Conservation (phyloP, 805 yeast genomes). For the Candida fluviatilis region DNA sequence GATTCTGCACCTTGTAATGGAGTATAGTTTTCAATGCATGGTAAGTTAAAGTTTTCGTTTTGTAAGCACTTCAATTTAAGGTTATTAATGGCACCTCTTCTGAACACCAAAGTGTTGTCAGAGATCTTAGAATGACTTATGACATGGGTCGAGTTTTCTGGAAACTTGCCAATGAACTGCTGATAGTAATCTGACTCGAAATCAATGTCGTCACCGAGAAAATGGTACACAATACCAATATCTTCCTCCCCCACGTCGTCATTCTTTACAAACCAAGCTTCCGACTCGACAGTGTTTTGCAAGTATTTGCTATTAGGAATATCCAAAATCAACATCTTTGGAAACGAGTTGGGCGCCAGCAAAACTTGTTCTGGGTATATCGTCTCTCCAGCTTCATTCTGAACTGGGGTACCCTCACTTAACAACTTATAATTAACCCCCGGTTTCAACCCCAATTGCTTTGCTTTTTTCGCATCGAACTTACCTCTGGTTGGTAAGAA, state of each 20-base stretch:
- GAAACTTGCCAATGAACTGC: constrained; percentile 53
- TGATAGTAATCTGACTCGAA: constrained; percentile 38
- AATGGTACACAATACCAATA: constrained; percentile 64
- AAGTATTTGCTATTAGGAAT: constrained; percentile 54
- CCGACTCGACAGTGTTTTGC: constrained; percentile 20
- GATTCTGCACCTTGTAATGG: constrained; percentile 9
- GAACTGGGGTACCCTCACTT: constrained; percentile 55
- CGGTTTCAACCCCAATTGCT: constrained; percentile 61
- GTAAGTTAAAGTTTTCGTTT: constrained; percentile 41
- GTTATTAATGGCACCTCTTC: constrained; percentile 48
- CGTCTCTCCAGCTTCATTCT: constrained; percentile 52
- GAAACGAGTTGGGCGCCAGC: constrained; percentile 54
- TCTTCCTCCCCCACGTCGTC: constrained; percentile 30
- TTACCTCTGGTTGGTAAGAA: constrained; percentile 71
- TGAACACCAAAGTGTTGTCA: constrained; percentile 58
- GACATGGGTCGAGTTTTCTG: constrained; percentile 49
- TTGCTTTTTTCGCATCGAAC: constrained; percentile 65
- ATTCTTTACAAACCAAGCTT: constrained; percentile 29
- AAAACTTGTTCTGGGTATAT: constrained; percentile 71
- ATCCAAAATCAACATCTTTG: constrained; percentile 66
- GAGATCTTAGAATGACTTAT: constrained; percentile 69
- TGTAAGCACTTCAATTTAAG: constrained; percentile 57
- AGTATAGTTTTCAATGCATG: constrained; percentile 19
- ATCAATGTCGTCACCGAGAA: constrained; percentile 62
- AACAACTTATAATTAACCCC: constrained; percentile 58